phyloP scores from a whole-genome alignment of 768 basidiomycete species.

The Tylopilus felleus region DNA sequence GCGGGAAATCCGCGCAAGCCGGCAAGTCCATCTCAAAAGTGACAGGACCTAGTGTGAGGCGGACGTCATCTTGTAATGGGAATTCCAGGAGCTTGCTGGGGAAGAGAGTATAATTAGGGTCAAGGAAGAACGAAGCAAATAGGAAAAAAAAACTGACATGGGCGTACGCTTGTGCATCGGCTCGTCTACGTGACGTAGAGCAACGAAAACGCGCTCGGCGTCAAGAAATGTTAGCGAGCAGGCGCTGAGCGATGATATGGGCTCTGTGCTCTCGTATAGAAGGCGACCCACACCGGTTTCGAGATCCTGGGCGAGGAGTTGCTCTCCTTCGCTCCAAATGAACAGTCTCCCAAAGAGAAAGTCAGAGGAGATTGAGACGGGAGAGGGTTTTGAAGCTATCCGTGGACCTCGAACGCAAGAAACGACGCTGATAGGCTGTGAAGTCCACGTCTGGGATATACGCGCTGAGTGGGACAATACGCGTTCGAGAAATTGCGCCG shows the following conservation, averaged over 20 bases:
- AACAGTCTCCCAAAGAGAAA: conserved; percentile 26
- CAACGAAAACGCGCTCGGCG: conserved; percentile 18
- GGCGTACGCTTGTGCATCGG: conserved; percentile 17
- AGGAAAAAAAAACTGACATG: conserved; percentile 7
- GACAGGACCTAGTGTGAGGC: conserved; percentile 12
- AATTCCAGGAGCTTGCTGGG: conserved; percentile 24
- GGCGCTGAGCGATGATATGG: conserved; percentile 20
- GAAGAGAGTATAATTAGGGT: conserved; percentile 1
- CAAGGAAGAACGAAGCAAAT: not conserved
- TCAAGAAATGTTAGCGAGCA: conserved; percentile 20
- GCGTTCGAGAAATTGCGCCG: conserved; percentile 16
- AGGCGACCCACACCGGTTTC: conserved; percentile 22
- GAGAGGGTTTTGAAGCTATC: conserved; percentile 10
- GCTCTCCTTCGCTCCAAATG: conserved; percentile 20
- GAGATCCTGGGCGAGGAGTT: conserved; percentile 19
- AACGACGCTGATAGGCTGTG: conserved; percentile 5
- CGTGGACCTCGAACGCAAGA: conserved; percentile 15
- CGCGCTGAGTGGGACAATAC: conserved; percentile 17
- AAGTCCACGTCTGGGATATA: conserved; percentile 21
- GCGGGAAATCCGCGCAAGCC: conserved; percentile 12
- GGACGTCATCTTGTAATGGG: conserved; percentile 10
- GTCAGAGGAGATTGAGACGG: conserved; percentile 15
- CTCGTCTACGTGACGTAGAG: conserved; percentile 15
- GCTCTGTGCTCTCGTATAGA: conserved; percentile 9
- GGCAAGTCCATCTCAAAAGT: conserved; percentile 19